phyloP scores from a whole-genome alignment of 1,284 basidiomycete species.

The Cryptococcus wingfieldii region DNA sequence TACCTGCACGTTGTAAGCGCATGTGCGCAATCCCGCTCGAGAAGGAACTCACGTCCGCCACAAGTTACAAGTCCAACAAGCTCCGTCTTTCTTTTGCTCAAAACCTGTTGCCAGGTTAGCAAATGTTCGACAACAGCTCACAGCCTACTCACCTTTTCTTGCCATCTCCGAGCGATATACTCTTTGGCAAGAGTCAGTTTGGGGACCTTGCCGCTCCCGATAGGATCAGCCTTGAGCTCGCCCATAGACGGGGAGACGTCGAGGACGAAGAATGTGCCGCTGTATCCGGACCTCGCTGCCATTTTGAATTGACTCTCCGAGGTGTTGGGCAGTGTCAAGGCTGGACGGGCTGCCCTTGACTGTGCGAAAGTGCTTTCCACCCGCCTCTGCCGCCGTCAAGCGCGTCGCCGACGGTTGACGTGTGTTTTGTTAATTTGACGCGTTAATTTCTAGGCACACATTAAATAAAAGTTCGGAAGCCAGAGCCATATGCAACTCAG shows the following conservation, averaged over 20 bases:
- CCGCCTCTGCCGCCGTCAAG: no score
- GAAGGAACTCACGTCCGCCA: conserved; percentile 56
- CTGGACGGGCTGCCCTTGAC: no score
- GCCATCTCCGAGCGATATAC: conserved; percentile 79
- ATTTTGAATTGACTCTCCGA: neutral
- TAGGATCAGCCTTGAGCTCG: conserved; percentile 58
- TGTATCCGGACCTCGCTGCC: conserved; percentile 41
- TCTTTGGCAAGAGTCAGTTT: conserved; percentile 77
- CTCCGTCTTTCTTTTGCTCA: conserved; percentile 83
- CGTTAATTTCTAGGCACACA: no score
- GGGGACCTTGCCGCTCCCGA: conserved; percentile 59
- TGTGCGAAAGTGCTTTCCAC: no score
- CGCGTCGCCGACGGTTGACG: no score
- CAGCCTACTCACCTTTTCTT: conserved; percentile 67
- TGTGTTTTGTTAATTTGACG: no score
- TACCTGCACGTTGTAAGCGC: conserved; percentile 52
- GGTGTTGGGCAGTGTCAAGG: no score
- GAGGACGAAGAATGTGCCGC: conserved; percentile 60
- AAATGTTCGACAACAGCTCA: neutral
- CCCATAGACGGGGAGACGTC: conserved; percentile 86
- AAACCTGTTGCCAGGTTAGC: conserved; percentile 60
- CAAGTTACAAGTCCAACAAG: conserved; percentile 80
- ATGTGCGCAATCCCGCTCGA: no score
- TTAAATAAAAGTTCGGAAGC: no score
- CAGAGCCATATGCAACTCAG: no score